A percentile compares a stretch with the other conserved stretches of the same genome.
phyloP scores from a whole-genome alignment of 1,284 basidiomycete genomes.

The Veloporphyrellus conicus region DNA sequence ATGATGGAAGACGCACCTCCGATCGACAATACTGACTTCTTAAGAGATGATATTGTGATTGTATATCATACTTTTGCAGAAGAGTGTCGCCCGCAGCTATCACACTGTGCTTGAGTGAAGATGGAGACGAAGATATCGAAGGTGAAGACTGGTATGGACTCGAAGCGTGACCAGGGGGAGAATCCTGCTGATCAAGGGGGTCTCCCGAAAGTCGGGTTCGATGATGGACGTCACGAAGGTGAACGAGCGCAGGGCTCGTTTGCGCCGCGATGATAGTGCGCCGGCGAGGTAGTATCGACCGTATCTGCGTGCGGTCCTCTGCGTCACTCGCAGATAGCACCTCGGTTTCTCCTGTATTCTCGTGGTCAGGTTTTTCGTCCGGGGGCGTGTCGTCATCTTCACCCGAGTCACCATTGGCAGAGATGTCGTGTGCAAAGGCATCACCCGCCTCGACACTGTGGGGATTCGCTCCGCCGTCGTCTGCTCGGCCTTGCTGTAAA shows the following conservation, averaged over 20 bases:
- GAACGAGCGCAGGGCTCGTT: slow-evolving; percentile 66
- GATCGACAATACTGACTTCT: slow-evolving; percentile 88
- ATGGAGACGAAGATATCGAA: slow-evolving; percentile 49
- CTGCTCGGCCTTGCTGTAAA: slow-evolving; percentile 80
- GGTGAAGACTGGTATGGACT: slow-evolving; percentile 66
- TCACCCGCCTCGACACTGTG: slow-evolving; percentile 48
- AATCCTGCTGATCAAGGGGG: slow-evolving; percentile 67
- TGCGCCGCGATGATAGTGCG: slow-evolving; percentile 57
- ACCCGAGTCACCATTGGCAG: slow-evolving; percentile 31
- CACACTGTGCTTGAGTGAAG: slow-evolving; percentile 42
- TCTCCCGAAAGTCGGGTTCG: slow-evolving; percentile 62
- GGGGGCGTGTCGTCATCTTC: slow-evolving; percentile 38
- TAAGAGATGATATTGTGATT: slow-evolving; percentile 71
- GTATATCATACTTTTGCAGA: slow-evolving; percentile 61
- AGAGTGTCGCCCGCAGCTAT: slow-evolving; percentile 49
- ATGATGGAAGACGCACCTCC: slow-evolving; percentile 53
- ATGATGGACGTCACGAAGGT: slow-evolving; percentile 46
- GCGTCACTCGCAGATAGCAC: slow-evolving; percentile 17
- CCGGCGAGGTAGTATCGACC: slow-evolving; percentile 35
- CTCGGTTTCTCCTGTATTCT: slow-evolving; percentile 10
- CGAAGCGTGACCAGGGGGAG: slow-evolving; percentile 34
- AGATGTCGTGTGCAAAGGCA: slow-evolving; percentile 29
- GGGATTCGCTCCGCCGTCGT: slow-evolving; percentile 48
- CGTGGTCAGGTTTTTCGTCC: slow-evolving; percentile 31
- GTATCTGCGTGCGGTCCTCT: slow-evolving; percentile 17